These are phyloP conservation scores for Spencermartinsiella europaea DNA, from an alignment of 805 yeast genomes.

Conservation along the genomic window DNA sequence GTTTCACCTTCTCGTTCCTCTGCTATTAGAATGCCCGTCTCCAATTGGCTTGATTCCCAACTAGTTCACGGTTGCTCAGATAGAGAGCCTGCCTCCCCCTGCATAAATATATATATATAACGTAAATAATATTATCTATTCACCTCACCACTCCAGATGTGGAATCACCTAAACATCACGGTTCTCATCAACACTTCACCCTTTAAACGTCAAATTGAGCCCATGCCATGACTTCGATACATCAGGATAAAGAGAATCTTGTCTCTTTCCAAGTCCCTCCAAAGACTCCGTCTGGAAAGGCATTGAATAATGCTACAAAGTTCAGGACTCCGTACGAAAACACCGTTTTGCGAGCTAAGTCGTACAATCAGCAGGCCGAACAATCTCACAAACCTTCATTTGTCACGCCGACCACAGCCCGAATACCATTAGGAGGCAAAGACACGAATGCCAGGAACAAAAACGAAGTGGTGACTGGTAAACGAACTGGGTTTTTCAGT, in stretches of 20 bases:
- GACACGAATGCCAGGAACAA: constrained; percentile 14
- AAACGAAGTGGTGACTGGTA: not conserved
- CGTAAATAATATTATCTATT: too few species aligned
- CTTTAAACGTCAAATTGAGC: too few species aligned
- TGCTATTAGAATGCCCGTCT: too few species aligned
- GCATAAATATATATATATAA: too few species aligned
- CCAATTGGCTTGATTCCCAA: too few species aligned
- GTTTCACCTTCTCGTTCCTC: too few species aligned
- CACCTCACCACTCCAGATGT: too few species aligned
- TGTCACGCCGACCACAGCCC: constrained; percentile 11
- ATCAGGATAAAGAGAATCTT: constrained; percentile 20
- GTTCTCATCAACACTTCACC: too few species aligned
- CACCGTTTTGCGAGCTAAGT: not conserved
- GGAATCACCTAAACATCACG: too few species aligned
- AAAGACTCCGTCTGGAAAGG: constrained; percentile 3
- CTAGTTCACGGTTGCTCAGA: too few species aligned
- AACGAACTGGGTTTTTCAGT: not conserved
- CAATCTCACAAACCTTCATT: not conserved
- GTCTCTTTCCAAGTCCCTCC: constrained; percentile 14
- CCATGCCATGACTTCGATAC: constrained; percentile 7
- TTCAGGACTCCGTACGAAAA: not conserved
- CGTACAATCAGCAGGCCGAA: not conserved
- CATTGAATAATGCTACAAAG: not conserved
- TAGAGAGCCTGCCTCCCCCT: too few species aligned
- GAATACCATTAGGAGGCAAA: constrained; percentile 24